Conservation (phyloP, 305 asterid genomes). For the Ruellia speciosa region DNA sequence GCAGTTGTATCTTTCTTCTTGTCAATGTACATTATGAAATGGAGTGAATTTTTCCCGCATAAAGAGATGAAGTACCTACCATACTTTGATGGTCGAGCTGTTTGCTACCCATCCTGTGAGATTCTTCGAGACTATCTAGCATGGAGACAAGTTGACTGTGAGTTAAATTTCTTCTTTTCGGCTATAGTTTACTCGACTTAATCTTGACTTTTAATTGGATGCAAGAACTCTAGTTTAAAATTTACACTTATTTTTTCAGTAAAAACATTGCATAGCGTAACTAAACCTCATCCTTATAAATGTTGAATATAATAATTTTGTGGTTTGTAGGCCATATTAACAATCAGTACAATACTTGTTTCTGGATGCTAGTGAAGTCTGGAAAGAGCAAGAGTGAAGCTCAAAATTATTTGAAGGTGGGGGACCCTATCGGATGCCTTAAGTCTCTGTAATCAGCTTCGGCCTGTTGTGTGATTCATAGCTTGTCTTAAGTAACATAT, state of each 20-base stretch:
- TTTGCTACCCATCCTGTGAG: conserved; percentile 66
- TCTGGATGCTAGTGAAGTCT: conserved; percentile 85
- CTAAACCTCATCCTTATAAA: no score
- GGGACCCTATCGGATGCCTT: conserved; percentile 9
- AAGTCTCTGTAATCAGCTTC: conserved; percentile 4
- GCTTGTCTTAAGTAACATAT: background rate
- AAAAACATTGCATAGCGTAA: no score
- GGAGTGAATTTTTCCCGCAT: conserved; percentile 54
- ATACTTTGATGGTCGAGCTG: conserved; percentile 75
- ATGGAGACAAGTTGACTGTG: conserved; percentile 93
- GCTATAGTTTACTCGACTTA: no score
- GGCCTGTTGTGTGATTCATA: conserved; percentile 3
- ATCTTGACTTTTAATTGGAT: background rate
- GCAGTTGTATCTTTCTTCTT: conserved; percentile 64
- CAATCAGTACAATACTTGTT: conserved; percentile 84
- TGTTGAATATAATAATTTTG: background rate
- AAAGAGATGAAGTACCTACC: conserved; percentile 56
- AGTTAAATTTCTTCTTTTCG: conserved; percentile 16
- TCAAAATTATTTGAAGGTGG: conserved; percentile 53
- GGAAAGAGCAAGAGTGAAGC: conserved; percentile 69
- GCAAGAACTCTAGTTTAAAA: background rate
- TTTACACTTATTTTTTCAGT: background rate
- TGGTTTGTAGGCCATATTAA: conserved; percentile 68
- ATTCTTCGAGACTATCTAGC: conserved; percentile 66
- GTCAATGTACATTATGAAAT: conserved; percentile 49